These are phyloP conservation scores for Psilocybe tampanensis DNA, from an alignment of 768 basidiomycete species.

Conservation along the genomic window DNA sequence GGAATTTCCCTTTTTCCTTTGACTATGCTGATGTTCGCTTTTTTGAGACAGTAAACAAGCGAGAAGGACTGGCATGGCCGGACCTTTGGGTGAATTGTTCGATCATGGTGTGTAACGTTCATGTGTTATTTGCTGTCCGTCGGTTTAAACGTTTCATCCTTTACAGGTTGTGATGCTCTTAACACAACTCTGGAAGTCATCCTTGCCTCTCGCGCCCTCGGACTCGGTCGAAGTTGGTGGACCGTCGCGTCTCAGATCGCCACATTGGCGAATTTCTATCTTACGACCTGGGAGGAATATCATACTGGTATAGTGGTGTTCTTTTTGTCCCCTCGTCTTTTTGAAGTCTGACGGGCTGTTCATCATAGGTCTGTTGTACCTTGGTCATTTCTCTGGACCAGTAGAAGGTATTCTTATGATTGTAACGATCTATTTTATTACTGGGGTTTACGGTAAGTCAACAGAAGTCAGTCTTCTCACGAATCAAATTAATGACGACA, in stretches of 20 bases:
- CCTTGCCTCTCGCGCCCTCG: slow-evolving; percentile 81
- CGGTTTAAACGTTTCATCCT: no score
- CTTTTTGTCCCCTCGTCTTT: neutral
- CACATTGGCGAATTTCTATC: slow-evolving; percentile 76
- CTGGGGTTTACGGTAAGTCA: slow-evolving; percentile 69
- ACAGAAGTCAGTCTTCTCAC: neutral
- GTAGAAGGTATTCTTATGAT: slow-evolving; percentile 96
- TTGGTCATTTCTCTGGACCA: slow-evolving; percentile 93
- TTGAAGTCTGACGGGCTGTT: neutral
- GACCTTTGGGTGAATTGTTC: slow-evolving; percentile 96
- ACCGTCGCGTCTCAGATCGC: slow-evolving; percentile 86
- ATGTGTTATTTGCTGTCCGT: no score
- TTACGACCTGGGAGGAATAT: slow-evolving; percentile 85
- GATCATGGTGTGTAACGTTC: slow-evolving; percentile 92
- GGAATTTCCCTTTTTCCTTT: slow-evolving; percentile 15
- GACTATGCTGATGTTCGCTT: neutral
- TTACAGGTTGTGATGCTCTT: slow-evolving; percentile 83
- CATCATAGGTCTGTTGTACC: slow-evolving; percentile 74
- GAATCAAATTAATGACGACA: neutral
- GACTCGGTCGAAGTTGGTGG: slow-evolving; percentile 96
- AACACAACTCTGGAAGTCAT: slow-evolving; percentile 95
- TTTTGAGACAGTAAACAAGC: slow-evolving; percentile 79
- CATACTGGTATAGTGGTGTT: slow-evolving; percentile 71
- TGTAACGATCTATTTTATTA: slow-evolving; percentile 71
- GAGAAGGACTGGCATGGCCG: slow-evolving; percentile 94